These are phyloP conservation scores for Eragrostis tef DNA, from an alignment of 202 grass and related monocot species.

Conservation along the genomic window DNA sequence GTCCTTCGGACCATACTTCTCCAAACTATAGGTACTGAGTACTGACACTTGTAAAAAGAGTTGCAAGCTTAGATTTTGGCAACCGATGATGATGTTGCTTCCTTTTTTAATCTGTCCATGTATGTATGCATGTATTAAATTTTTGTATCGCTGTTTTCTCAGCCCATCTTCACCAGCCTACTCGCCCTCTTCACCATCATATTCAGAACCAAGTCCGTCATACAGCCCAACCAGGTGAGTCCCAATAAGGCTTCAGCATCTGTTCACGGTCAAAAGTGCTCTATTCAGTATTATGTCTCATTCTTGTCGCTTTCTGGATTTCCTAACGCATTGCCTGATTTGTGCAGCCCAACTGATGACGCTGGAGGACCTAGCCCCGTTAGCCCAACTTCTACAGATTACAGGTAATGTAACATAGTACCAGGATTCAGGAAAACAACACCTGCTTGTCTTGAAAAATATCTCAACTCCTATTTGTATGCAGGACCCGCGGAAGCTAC, in stretches of 20 bases:
- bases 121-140: neutral
- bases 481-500: too few relatives aligned
- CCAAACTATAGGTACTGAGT: slow-evolving; percentile 66
- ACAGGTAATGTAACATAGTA: slow-evolving; percentile 50
- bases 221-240: slow-evolving; percentile 69
- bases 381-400: slow-evolving; percentile 76
- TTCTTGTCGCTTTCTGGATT: neutral
- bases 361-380: slow-evolving; percentile 65
- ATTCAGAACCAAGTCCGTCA: slow-evolving; percentile 62
- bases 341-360: slow-evolving; percentile 57
- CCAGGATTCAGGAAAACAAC: neutral
- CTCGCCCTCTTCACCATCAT: slow-evolving; percentile 72
- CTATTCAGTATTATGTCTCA: neutral
- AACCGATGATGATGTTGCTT: neutral
- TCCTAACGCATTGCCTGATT: neutral
- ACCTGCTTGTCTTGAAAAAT: neutral
- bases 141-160: slow-evolving; percentile 27
- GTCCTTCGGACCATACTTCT: slow-evolving; percentile 58
- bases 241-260: neutral
- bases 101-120: neutral
- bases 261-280: neutral
- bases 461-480: too few relatives aligned
- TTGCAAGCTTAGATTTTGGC: neutral
- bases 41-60: neutral
- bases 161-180: slow-evolving; percentile 67